Evolutionary conservation across 495 filamentous ascomycete species (phyloP).

Genomic region (Lasiosphaeria hispida): DNA sequence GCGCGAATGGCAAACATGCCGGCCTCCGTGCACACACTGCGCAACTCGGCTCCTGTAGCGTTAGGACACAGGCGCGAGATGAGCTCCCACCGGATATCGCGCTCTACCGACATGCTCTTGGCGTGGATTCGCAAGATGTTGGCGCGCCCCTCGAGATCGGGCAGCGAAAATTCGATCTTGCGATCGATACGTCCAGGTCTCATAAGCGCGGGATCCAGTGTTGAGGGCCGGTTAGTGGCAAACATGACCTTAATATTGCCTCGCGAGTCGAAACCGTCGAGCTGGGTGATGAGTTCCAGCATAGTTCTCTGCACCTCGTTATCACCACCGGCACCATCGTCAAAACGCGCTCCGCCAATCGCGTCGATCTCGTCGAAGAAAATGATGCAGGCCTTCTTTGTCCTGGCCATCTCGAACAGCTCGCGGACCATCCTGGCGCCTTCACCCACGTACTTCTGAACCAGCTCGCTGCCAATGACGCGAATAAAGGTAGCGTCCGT

Average conservation of each 20-base stretch:
- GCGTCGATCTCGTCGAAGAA: conserved; percentile 99
- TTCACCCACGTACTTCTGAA: conserved; percentile 98
- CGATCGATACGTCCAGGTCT: conserved; percentile 95
- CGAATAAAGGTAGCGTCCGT: conserved; percentile 98
- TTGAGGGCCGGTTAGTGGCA: conserved; percentile 94
- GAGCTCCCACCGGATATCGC: conserved; percentile 97
- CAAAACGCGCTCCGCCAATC: conserved; percentile 95
- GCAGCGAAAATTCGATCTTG: conserved; percentile 97
- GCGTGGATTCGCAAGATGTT: conserved; percentile 98
- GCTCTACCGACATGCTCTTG: conserved; percentile 99
- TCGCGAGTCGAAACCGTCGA: conserved; percentile 95
- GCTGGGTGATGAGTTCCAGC: conserved; percentile 96
- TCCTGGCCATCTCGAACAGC: conserved; percentile 98
- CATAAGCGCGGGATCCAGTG: conserved; percentile 94
- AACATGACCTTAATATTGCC: conserved; percentile 99
- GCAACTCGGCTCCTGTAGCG: conserved; percentile 89
- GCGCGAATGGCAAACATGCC: conserved; percentile 99
- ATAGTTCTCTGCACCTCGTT: conserved; percentile 99
- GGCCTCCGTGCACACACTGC: conserved; percentile 96
- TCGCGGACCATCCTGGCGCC: conserved; percentile 97
- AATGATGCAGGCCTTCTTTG: conserved; percentile 99
- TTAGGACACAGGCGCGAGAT: conserved; percentile 97
- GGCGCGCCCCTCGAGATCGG: conserved; percentile 92
- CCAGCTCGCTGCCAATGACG: conserved; percentile 94
- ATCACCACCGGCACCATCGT: conserved; percentile 95